Evolutionary conservation across 768 basidiomycete genomes (phyloP), one percentile per base, ranked within the genome.

Genomic region (Tylopilus vinaceipallidus): DNA sequence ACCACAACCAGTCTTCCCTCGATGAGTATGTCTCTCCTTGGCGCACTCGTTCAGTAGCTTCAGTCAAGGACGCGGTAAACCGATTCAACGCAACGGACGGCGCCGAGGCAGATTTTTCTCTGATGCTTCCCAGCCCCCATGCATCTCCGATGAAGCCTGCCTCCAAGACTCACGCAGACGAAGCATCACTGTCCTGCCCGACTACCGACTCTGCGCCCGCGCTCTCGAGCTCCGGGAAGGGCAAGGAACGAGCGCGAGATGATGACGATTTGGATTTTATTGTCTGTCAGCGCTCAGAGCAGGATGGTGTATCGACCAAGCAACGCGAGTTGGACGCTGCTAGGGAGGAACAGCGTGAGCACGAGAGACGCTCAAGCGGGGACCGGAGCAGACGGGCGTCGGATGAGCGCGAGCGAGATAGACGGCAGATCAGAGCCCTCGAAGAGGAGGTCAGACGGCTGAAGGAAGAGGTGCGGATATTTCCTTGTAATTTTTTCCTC

Each of bases 381-480:
- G 73, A 75, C 20, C 73, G 70, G 37, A 52, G 47, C 33, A 61
- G 52, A 20, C 45, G 54, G 7, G 55, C 54, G 27, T 52, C 58
- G 26, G 66, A 69, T 20, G 85, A 83, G 55, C 74, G 74, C 26
- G 72, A 71, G 14, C 66, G 65, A 23, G 85, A 89, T 58, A 84
- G 86, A 60, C 80, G 76, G 47, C 75, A 76, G 43, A 89, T 91
- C 26, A 73, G 68, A 53, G 68, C 71, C 49, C 72, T 91, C 5
- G 86, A 90, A 58, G 77, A 78, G 41, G 89, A 91, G 60, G 80
- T 89, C 33, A 67, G 67, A 36, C 60, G 72, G 36, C 67, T 88
- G 49, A 81, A 74, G 54, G 75, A 78, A 59, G 82, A 84, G 76
- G 84, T 81, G 40, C 12, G 50, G 17, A 5, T 4, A 6, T 26